Evolutionary conservation across 2,329 filamentous ascomycete genomes (phyloP), one percentile per base, ranked within the genome.

Genomic region (Hymenoscyphus infarciens): DNA sequence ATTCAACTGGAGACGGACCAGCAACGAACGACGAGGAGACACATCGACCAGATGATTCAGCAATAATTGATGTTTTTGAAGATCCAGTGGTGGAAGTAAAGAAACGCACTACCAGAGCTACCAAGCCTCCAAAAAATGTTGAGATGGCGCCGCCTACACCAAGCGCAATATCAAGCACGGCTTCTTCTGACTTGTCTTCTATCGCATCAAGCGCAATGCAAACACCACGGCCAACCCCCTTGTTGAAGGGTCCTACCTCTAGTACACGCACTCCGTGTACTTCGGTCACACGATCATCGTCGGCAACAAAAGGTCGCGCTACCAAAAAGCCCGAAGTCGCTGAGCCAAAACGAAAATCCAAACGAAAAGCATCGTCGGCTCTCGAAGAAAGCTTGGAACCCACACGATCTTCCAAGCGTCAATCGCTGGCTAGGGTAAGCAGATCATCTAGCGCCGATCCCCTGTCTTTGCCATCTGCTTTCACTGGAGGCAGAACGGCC

Each of bases 361-460:
- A 59, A 38, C 42, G 57, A 29, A 59, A 59, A 49, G 25, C 33
- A 8, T 6, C 5, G 4, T 31, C 45, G 13, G 38, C 39, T 49
- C 25, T 29, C 27, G 31, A 39, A 4, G 45, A 52, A 56, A 22
- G 6, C 7, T n/a, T 22, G 54, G 10, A 31, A 54, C 55, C 64
- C 11, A 64, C 64, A 19, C 57, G 67, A 45, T 38, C 63, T 11
- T 71, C 69, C 1, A 71, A 68, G 49, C 63, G 68, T 1, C 64
- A 68, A 52, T 71, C 67, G 4, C 58, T 56, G 5, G 49, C 58
- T 0, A 29, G 35, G 11, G 7, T 33, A 7, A 15, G 58, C 16
- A 56, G 66, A 22, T 65, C 67, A 10, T 61, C 59, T 16, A 73
- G 70, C 35, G 64, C 69, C 16, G 71, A 72, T 57, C 70, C 70